Percentiles rank a stretch among this genome's conserved stretches.
These are phyloP conservation scores for Citrus unshiu DNA, from an alignment of 345 rosid species.

Conservation along the genomic window DNA sequence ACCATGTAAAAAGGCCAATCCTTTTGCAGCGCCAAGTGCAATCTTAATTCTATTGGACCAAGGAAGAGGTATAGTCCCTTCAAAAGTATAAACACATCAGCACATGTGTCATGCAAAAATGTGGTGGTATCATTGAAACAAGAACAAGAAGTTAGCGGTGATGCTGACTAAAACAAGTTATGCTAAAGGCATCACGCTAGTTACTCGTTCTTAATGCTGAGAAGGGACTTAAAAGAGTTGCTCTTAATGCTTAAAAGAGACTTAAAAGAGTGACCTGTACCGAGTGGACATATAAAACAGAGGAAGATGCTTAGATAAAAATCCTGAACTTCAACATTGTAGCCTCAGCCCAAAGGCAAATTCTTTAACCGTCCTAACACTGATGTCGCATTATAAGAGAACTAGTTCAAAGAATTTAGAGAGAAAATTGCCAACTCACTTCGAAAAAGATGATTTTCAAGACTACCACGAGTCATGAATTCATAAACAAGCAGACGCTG, in stretches of 20 bases:
- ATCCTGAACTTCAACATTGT: background rate
- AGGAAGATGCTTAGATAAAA: background rate
- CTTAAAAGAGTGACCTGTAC: background rate
- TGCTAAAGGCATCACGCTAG: background rate
- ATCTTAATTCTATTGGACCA: conserved; percentile 87
- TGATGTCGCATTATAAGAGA: background rate
- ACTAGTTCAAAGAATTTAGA: background rate
- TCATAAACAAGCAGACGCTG: conserved; percentile 92
- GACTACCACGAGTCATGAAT: conserved; percentile 96
- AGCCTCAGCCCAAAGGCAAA: background rate
- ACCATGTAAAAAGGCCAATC: conserved; percentile 94
- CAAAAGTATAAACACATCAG: conserved; percentile 29
- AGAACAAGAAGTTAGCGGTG: conserved; percentile 25
- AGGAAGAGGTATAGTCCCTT: conserved; percentile 80
- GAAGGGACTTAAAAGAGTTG: background rate
- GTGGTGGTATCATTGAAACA: background rate
- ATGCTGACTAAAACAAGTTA: background rate
- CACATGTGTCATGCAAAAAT: background rate
- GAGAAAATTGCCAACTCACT: conserved; percentile 43
- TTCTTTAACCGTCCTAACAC: background rate
- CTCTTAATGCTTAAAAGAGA: background rate
- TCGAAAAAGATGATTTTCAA: conserved; percentile 96
- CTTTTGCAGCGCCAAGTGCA: conserved; percentile 94
- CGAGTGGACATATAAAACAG: background rate
- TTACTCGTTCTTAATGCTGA: background rate